phyloP scores from a whole-genome alignment of 805 yeast genomes.

The Barnettozyma salicaria region DNA sequence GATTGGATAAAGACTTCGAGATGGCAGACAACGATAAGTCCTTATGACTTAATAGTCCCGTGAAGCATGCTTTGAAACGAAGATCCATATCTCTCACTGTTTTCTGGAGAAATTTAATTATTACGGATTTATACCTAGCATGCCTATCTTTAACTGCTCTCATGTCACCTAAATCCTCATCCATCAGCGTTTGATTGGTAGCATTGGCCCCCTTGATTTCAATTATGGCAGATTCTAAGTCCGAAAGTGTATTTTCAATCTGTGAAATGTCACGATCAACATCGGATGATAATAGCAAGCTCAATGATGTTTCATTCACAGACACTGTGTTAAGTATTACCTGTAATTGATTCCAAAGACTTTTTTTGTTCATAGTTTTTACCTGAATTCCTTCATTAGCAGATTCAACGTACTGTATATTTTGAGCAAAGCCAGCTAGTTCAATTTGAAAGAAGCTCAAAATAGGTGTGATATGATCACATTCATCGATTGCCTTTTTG shows the following conservation, averaged over 20 bases:
- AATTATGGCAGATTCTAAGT: conserved; percentile 56
- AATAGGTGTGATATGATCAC: conserved; percentile 49
- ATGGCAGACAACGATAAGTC: conserved; percentile 25
- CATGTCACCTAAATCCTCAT: conserved; percentile 52
- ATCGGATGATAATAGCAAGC: conserved; percentile 38
- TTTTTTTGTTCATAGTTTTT: conserved; percentile 71
- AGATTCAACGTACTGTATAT: conserved; percentile 62
- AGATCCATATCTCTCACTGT: conserved; percentile 38
- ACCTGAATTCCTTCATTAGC: conserved; percentile 81
- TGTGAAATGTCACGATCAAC: conserved; percentile 43
- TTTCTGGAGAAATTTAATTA: conserved; percentile 43
- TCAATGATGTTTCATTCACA: conserved; percentile 50
- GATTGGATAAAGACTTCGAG: conserved; percentile 26
- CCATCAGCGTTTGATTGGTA: conserved; percentile 23
- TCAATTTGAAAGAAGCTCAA: conserved; percentile 56
- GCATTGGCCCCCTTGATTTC: conserved; percentile 44
- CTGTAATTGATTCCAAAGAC: conserved; percentile 63
- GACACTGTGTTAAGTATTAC: conserved; percentile 67
- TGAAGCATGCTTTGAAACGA: conserved; percentile 36
- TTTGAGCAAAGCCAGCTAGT: conserved; percentile 56
- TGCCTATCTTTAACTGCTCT: conserved; percentile 65
- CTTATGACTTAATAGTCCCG: conserved; percentile 25
- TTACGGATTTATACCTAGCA: conserved; percentile 50
- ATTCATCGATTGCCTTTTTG: conserved; percentile 41
- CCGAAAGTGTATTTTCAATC: conserved; percentile 51